Base-by-base conservation (phyloP, 768 basidiomycete species). In the Psilocybe sp. region DNA sequence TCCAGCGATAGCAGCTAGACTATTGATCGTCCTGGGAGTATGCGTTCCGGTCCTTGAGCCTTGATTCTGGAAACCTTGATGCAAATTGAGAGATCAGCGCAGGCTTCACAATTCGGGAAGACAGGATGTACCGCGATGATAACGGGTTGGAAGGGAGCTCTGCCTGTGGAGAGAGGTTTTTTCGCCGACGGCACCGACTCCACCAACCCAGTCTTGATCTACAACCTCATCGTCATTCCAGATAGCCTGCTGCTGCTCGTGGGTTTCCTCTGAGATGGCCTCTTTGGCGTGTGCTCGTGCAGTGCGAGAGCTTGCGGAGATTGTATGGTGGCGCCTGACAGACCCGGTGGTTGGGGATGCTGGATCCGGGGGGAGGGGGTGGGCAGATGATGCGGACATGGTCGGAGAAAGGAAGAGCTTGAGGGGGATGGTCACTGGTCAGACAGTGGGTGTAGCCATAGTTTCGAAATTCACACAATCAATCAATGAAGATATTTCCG, bases 321-420 rank as follows among this genome's bases (percentile, higher is more conserved):
- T 90, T 43, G 89, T 92, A 61, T 92, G 89, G 65, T 91, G 87
- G 31, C 89, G 81, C 58, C 89, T 76, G n/a, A 91, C 87, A 32
- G 77, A 75, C 20, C 69, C 68, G 1, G 72, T 65, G 40, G 65
- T 65, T n/a, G 72, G 71, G 6, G 74, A 73, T 9, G 71, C 59
- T 31, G 75, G 71, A 11, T 68, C 66, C 11, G 72, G 68, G 14
- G 76, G 72, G 15, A 72, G 59, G 18, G 71, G 67, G 36, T 67
- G 69, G 55, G 64, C 62, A 15, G 70, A 52, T 18, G 65, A 61
- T n/a, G 53, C 41, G 54, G 66, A 69, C 73, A 73, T 73, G 50
- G 55, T 56, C 38, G 58, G 47, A 38, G 56, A 51, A 52, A 46
- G 44, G 53, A 58, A 52, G 50, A 32, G 47, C 49, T 44, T 40